Evolutionary conservation across 2,329 filamentous ascomycete genomes (phyloP), one percentile per base, ranked within the genome.

Genomic region (Paraphaeosphaeria minitans): DNA sequence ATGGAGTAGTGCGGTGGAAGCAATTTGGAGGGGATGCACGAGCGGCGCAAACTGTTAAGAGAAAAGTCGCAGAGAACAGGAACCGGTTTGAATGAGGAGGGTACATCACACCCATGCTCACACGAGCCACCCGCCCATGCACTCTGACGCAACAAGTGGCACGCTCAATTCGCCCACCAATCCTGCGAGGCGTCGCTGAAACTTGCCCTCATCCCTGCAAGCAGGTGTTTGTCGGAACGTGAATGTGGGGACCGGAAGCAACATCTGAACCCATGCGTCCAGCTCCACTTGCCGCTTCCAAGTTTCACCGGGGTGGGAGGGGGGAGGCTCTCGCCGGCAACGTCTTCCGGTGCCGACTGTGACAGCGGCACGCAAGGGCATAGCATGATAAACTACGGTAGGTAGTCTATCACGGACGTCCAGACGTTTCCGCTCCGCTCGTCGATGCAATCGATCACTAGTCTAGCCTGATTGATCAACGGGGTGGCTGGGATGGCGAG

Each of bases 111-210:
- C 61, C 67, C 73, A 70, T 71, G 69, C 62, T 64, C 61, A 64
- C 67, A 70, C 69, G 67, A 75, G 70, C 72, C 74, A 75, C 69
- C 66, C 57, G 52, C 55, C 49, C 62, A 71, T 75, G 74, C 74
- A 72, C 57, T 56, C 69, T 77, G 75, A 77, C 72, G 75, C 72
- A 76, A 75, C 62, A 43, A 61, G 68, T 74, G 69, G 67, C 67
- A 70, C 70, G 27, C 54, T 64, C 51, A 62, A 54, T 57, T 49
- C 49, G 66, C 66, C 70, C 69, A 61, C 69, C 63, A 68, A 62
- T 58, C 57, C 57, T 55, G 56, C 54, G 59, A 62, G 52, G 56
- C 64, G 59, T 59, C 57, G 33, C 61, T 57, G 69, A 73, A 75
- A 74, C 72, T 65, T 73, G 73, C 65, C 64, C 56, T 54, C 55